phyloP scores from a whole-genome alignment of 345 rosid species.

The Melastoma malabathricum region DNA sequence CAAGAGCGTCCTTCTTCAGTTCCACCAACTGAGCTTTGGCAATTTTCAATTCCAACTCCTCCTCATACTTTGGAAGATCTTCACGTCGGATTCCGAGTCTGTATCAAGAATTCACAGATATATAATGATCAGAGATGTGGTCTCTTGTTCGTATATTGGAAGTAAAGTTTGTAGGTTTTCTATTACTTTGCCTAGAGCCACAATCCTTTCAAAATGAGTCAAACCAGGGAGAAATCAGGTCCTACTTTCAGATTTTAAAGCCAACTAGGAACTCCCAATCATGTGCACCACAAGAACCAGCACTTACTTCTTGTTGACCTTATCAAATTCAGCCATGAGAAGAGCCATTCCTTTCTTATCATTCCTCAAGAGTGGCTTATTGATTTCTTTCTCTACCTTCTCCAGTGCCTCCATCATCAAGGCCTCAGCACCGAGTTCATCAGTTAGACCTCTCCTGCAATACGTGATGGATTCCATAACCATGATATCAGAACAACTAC shows the following conservation, averaged over 20 bases:
- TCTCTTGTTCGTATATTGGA: background rate
- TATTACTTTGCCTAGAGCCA: background rate
- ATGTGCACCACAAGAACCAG: background rate
- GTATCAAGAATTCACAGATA: slow-evolving; percentile 3
- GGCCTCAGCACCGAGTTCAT: slow-evolving; percentile 83
- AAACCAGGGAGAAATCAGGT: no score
- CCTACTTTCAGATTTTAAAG: background rate
- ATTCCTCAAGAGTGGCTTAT: slow-evolving; percentile 86
- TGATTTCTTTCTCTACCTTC: slow-evolving; percentile 78
- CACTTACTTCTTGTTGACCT: slow-evolving; percentile 74
- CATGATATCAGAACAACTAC: background rate
- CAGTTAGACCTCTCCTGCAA: slow-evolving; percentile 71
- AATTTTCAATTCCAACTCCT: slow-evolving; percentile 59
- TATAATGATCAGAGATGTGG: background rate
- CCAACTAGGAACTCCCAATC: background rate
- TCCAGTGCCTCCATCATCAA: slow-evolving; percentile 95
- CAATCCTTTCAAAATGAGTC: no score
- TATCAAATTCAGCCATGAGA: slow-evolving; percentile 78
- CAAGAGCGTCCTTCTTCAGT: slow-evolving; percentile 77
- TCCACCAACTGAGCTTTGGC: slow-evolving; percentile 85
- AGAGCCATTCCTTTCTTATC: slow-evolving; percentile 91
- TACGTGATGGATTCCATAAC: slow-evolving; percentile 2
- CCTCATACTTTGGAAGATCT: slow-evolving; percentile 90
- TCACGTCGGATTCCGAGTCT: slow-evolving; percentile 84
- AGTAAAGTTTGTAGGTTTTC: background rate